phyloP scores from a whole-genome alignment of 2,329 filamentous ascomycete genomes.

The Trichoderma citrinoviride region DNA sequence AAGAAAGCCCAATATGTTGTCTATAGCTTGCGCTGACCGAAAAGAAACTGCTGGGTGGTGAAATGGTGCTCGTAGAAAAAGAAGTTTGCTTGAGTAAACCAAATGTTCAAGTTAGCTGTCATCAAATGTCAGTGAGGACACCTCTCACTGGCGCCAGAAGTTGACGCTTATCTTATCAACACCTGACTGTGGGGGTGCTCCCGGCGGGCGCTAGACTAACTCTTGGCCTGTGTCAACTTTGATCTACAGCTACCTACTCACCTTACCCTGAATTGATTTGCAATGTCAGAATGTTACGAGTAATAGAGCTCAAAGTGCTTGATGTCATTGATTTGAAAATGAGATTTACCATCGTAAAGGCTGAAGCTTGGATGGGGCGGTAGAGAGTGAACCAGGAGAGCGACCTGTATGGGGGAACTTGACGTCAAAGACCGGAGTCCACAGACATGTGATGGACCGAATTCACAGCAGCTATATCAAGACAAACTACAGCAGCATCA shows the following conservation, averaged over 20 bases:
- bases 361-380: too few species aligned
- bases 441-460: too few species aligned
- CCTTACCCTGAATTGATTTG: slow-evolving; percentile 13
- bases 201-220: background rate
- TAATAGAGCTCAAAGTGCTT: background rate
- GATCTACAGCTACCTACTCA: background rate
- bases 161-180: slow-evolving; percentile 38
- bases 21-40: background rate
- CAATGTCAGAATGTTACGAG: too few species aligned
- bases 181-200: slow-evolving; percentile 32
- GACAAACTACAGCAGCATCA: background rate
- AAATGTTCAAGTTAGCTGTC: background rate
- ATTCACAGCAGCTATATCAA: too few species aligned
- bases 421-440: too few species aligned
- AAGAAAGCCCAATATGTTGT: background rate
- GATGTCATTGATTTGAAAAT: too few species aligned
- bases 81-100: background rate
- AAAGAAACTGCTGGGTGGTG: background rate
- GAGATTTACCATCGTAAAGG: too few species aligned
- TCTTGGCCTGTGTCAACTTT: too few species aligned
- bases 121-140: slow-evolving; percentile 19
- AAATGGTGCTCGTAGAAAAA: background rate
- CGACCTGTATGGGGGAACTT: too few species aligned
- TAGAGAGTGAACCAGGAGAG: too few species aligned
- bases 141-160: slow-evolving; percentile 14